Conservation (phyloP, 164 flowering plant genomes). For the Sedum album region DNA sequence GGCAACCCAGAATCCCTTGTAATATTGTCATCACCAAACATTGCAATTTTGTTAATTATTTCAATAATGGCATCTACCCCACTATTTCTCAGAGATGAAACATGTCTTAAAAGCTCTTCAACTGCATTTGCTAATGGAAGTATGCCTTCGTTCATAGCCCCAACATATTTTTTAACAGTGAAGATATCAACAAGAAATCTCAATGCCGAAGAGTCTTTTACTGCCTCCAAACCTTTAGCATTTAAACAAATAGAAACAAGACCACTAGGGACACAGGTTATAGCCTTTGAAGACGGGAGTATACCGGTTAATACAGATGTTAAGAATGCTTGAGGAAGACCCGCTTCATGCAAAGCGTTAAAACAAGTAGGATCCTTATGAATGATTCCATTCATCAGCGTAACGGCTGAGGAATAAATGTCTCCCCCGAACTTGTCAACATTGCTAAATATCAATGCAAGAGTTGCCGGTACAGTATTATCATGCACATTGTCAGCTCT, state of each 20-base stretch:
- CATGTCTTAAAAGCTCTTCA: slow-evolving; percentile 97
- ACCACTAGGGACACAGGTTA: slow-evolving; percentile 91
- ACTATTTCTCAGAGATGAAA: slow-evolving; percentile 65
- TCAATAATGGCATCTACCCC: slow-evolving; percentile 95
- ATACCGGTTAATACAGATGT: slow-evolving; percentile 72
- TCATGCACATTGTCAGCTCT: slow-evolving; percentile 63
- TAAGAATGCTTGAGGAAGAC: slow-evolving; percentile 89
- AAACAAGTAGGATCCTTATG: slow-evolving; percentile 97
- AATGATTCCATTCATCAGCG: slow-evolving; percentile 95
- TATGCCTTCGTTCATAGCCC: slow-evolving; percentile 84
- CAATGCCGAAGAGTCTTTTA: slow-evolving; percentile 61
- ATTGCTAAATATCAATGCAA: slow-evolving; percentile 62
- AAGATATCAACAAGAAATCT: slow-evolving; percentile 77
- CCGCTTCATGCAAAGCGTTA: slow-evolving; percentile 63
- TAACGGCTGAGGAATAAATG: slow-evolving; percentile 87
- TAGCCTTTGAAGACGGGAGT: slow-evolving; percentile 80
- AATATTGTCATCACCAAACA: slow-evolving; percentile 31
- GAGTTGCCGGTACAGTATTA: slow-evolving; percentile 57
- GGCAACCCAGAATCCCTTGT: slow-evolving; percentile 37
- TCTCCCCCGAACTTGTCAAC: slow-evolving; percentile 89
- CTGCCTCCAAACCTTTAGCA: slow-evolving; percentile 84
- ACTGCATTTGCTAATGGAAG: slow-evolving; percentile 91
- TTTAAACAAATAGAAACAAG: slow-evolving; percentile 93
- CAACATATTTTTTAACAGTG: slow-evolving; percentile 67
- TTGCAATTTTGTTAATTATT: slow-evolving; percentile 62